These are phyloP conservation scores for Symbiodinium natans DNA, from an alignment of 73 alveolate species.

Conservation along the genomic window DNA sequence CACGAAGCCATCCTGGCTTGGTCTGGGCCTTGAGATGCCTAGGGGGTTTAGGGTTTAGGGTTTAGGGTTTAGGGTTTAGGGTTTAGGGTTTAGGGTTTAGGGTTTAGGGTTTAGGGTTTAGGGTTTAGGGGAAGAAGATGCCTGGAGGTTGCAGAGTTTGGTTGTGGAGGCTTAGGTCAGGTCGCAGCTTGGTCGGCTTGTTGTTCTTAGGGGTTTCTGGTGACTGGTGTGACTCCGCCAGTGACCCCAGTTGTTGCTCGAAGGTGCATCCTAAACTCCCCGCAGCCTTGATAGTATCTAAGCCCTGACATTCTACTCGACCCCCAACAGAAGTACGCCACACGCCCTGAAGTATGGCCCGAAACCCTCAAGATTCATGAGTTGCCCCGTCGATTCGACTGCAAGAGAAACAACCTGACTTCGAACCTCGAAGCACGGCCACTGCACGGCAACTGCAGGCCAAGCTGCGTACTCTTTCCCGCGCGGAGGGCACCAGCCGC, in stretches of 20 bases:
- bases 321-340: neutral
- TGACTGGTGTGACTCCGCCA: too few relatives aligned
- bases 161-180: too few relatives aligned
- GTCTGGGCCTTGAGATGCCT: neutral
- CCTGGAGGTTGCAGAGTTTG: too few relatives aligned
- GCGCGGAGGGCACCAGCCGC: conserved; percentile 79
- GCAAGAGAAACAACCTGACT: neutral
- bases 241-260: too few relatives aligned
- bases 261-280: too few relatives aligned
- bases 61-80: too few relatives aligned
- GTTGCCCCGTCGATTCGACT: neutral
- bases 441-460: too few relatives aligned
- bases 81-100: neutral
- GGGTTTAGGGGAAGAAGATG: neutral
- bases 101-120: neutral
- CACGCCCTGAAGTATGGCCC: neutral
- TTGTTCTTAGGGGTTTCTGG: too few relatives aligned
- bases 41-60: neutral
- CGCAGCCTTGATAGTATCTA: too few relatives aligned
- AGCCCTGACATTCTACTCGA: too few relatives aligned
- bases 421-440: neutral
- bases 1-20: conserved; percentile 20
- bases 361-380: neutral
- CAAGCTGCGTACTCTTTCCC: conserved; percentile 60
- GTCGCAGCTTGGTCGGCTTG: too few relatives aligned